Evolutionary conservation across 805 yeast genomes (phyloP), one percentile per base, ranked within the genome.

Genomic region (Candida jianshihensis): DNA sequence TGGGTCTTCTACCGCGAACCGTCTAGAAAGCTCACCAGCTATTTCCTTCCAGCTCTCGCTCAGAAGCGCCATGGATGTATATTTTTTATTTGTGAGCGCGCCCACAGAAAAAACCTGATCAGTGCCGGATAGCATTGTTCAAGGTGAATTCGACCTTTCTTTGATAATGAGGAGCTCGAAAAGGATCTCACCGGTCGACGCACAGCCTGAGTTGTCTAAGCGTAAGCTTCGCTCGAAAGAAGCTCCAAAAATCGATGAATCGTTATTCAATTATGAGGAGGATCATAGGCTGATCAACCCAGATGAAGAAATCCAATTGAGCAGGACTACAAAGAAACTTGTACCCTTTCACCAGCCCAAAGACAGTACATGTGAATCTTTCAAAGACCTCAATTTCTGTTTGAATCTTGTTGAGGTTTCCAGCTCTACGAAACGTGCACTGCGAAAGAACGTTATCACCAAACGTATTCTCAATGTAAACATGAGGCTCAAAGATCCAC

Each of bases 401-500:
- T 14, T 19, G 19, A 31, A 31, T 16, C 12, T 29, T n/a, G 11
- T 13, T 5, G 13, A 13, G 13, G 31, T 7, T 5, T 7, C 24
- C 15, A 16, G 5, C 30, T 22, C 15, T 27, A 33, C 31, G 32
- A 37, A 41, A 18, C 26, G 40, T 35, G 38, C 30, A 26, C 42
- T 43, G 15, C 30, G 51, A 14, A 40, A 27, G 21, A 47, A 49
- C 7, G 30, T 40, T 8, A 19, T 26, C 25, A 16, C 19, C 12
- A 22, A 33, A 10, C 12, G 13, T 9, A 31, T 19, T 14, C 27
- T n/a, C 14, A 9, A 29, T 36, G 42, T 41, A 33, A 26, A 35
- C 25, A 5, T 12, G 10, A 17, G 30, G 26, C 28, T 31, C 6
- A 19, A 34, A 9, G 78, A 72, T 39, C 77, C 80, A 1, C 55